Percentiles rank a stretch among this genome's conserved stretches.
phyloP scores from a whole-genome alignment of 2,329 filamentous ascomycete species.

The Ophiocordyceps polyrhachis-furcata region DNA sequence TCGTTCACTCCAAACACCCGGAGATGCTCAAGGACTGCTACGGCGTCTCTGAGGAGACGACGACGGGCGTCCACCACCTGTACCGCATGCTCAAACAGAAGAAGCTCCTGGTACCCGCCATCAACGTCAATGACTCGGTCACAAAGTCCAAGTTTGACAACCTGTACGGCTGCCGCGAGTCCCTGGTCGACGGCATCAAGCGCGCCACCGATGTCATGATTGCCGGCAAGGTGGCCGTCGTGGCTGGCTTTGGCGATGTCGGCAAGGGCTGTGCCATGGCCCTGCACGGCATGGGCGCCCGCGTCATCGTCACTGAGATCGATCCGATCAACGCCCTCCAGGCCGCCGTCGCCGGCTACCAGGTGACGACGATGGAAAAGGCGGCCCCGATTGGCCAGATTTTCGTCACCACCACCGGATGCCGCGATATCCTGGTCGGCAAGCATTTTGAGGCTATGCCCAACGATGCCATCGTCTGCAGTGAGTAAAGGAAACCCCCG shows the following conservation, averaged over 20 bases:
- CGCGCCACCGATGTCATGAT: conserved; percentile 99
- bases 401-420: conserved; percentile 97
- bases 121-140: conserved; percentile 99
- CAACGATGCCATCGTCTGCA: conserved; percentile 98
- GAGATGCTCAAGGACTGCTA: conserved; percentile 97
- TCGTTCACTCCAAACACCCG: conserved; percentile 96
- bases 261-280: conserved; percentile 97
- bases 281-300: conserved; percentile 91
- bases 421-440: conserved; percentile 90
- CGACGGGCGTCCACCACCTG: conserved; percentile 97
- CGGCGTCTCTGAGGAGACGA: conserved; percentile 98
- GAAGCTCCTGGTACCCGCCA: conserved; percentile 77
- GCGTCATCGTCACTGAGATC: conserved; percentile 89
- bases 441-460: conserved; percentile 88
- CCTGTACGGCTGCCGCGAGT: conserved; percentile 98
- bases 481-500: conserved; percentile 27
- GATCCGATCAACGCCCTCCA: conserved; percentile 99
- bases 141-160: conserved; percentile 99
- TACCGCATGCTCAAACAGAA: conserved; percentile 94
- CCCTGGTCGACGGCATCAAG: conserved; percentile 98
- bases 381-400: conserved; percentile 80
- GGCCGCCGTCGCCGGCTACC: conserved; percentile 90
- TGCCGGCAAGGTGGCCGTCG: conserved; percentile 94
- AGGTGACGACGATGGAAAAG: conserved; percentile 97
- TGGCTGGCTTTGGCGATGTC: conserved; percentile 97